Percentiles rank a stretch among this genome's conserved stretches.
Evolutionary conservation across 2,329 filamentous ascomycete species (phyloP).

Genomic region (Cladophialophora carrionii): DNA sequence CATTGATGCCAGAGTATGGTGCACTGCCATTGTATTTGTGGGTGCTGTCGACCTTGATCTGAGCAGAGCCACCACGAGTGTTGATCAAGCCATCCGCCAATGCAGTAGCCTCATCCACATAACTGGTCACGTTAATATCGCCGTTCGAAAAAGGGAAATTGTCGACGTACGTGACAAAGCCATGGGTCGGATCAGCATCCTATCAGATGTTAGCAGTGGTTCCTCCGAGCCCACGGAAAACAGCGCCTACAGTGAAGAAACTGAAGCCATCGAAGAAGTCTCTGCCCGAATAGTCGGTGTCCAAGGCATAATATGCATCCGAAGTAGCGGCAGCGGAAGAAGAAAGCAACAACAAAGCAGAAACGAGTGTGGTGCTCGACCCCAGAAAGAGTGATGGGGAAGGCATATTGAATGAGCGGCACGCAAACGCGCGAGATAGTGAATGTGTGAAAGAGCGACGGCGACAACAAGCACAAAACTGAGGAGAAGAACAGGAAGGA

Average conservation of each 20-base stretch:
- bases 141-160: not conserved
- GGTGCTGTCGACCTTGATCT: conserved; percentile 29
- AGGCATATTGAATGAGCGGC: conserved; percentile 38
- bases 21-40: conserved; percentile 36
- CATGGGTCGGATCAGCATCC: conserved; percentile 52
- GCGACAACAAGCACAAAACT: conserved; percentile 25
- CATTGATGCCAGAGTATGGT: conserved; percentile 51
- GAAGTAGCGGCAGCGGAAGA: conserved; percentile 27
- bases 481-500: conserved; percentile 10
- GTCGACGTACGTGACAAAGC: conserved; percentile 49
- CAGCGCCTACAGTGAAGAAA: conserved; percentile 46
- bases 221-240: not conserved
- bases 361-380: conserved; percentile 39
- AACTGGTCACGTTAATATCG: conserved; percentile 39
- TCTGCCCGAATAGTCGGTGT: conserved; percentile 50
- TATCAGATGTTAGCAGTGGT: conserved; percentile 18
- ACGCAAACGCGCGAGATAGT: conserved; percentile 17
- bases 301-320: conserved; percentile 38
- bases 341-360: conserved; percentile 36
- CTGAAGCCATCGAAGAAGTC: conserved; percentile 56
- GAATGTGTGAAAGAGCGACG: conserved; percentile 13
- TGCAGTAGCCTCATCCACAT: conserved; percentile 48
- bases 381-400: conserved; percentile 40
- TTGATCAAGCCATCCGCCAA: conserved; percentile 41
- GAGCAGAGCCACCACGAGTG: conserved; percentile 35